Percentiles rank a stretch among this genome's conserved stretches.
phyloP scores from a whole-genome alignment of 495 filamentous ascomycete species.

The Neurospora terricola region DNA sequence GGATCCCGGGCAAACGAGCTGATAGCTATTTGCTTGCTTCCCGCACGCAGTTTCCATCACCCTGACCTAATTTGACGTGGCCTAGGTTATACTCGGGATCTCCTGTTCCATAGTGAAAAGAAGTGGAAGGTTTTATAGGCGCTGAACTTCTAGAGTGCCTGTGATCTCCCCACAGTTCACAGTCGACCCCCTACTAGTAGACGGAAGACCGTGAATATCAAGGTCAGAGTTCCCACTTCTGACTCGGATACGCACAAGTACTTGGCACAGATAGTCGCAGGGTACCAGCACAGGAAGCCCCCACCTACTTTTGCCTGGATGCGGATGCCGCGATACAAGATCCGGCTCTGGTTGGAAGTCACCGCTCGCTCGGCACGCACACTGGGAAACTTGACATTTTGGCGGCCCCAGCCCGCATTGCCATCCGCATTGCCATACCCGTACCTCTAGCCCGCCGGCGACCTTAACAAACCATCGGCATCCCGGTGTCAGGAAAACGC shows the following conservation, averaged over 20 bases:
- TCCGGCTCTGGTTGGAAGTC: slow-evolving; percentile 23
- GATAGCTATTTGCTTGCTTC: neutral
- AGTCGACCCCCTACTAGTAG: neutral
- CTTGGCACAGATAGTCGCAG: slow-evolving; percentile 9
- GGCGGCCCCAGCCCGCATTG: neutral
- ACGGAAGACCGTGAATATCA: neutral
- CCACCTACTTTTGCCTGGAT: slow-evolving; percentile 18
- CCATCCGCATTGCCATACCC: neutral
- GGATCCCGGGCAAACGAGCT: neutral
- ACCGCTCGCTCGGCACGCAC: slow-evolving; percentile 8
- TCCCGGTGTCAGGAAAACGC: neutral
- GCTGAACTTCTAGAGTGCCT: neutral
- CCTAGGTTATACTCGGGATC: neutral
- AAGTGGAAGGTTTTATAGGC: neutral
- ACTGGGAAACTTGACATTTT: neutral
- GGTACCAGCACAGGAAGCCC: slow-evolving; percentile 12
- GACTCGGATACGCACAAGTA: neutral
- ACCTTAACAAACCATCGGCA: neutral
- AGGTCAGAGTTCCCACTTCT: neutral
- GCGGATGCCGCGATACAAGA: slow-evolving; percentile 19
- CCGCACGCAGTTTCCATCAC: neutral
- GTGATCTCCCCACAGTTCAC: neutral
- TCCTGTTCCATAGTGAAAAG: neutral
- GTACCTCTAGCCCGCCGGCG: neutral
- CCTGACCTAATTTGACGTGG: neutral